phyloP scores from a whole-genome alignment of 495 filamentous ascomycete species.

The Acidomyces sp. region DNA sequence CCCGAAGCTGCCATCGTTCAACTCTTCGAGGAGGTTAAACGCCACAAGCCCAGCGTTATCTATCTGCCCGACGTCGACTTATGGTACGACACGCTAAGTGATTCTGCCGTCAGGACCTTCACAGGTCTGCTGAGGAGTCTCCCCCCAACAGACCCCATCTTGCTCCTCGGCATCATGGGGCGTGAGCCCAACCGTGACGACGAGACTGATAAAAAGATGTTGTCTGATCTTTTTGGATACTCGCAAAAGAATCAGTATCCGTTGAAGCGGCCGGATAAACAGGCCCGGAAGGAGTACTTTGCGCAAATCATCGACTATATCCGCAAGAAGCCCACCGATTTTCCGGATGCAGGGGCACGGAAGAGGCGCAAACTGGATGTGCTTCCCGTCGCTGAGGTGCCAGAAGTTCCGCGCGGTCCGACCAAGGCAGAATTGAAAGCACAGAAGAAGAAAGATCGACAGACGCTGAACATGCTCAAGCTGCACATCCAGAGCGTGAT shows the following conservation, averaged over 20 bases:
- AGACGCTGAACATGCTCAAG: slow-evolving; percentile 72
- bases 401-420: slow-evolving; percentile 29
- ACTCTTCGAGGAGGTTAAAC: slow-evolving; percentile 78
- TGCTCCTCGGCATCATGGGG: slow-evolving; percentile 74
- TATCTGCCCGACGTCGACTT: slow-evolving; percentile 80
- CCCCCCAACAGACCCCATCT: slow-evolving; percentile 72
- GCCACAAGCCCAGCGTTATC: slow-evolving; percentile 91
- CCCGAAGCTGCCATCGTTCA: slow-evolving; percentile 79
- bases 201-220: slow-evolving; percentile 42
- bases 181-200: slow-evolving; percentile 13
- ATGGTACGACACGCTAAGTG: slow-evolving; percentile 66
- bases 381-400: slow-evolving; percentile 47
- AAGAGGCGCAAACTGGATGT: slow-evolving; percentile 71
- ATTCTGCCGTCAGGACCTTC: slow-evolving; percentile 62
- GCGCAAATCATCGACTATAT: slow-evolving; percentile 56
- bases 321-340: slow-evolving; percentile 62
- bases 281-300: slow-evolving; percentile 66
- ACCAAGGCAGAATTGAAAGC: slow-evolving; percentile 68
- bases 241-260: slow-evolving; percentile 63
- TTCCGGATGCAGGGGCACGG: slow-evolving; percentile 71
- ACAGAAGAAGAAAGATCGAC: slow-evolving; percentile 66
- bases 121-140: slow-evolving; percentile 61
- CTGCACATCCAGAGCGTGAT: slow-evolving; percentile 80
- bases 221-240: slow-evolving; percentile 70
- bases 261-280: slow-evolving; percentile 48